phyloP scores from a whole-genome alignment of 495 filamentous ascomycete species.

The Hypomontagnella submonticulosa region DNA sequence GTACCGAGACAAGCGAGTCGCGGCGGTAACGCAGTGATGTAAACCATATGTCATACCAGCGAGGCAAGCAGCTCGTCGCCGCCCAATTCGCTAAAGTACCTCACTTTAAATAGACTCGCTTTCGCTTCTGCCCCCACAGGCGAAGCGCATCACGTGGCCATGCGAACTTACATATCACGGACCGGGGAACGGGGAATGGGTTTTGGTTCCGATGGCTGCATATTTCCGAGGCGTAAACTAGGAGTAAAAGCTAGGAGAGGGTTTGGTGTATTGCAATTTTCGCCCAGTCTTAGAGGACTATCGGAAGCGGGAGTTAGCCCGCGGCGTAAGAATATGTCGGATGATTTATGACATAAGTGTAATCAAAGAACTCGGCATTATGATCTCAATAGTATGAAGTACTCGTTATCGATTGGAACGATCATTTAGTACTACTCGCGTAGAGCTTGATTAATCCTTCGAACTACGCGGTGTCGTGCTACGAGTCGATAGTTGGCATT shows the following conservation, averaged over 20 bases:
- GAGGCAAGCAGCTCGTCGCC: background rate
- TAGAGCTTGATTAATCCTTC: too few relatives aligned
- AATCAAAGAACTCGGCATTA: too few relatives aligned
- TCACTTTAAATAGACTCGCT: conserved; percentile 6
- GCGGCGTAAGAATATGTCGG: too few relatives aligned
- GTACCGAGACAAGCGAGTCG: conserved; percentile 1
- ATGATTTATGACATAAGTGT: conserved; percentile 17
- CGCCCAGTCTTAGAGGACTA: background rate
- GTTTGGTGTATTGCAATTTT: background rate
- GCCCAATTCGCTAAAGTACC: background rate
- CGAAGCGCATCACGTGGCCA: conserved; percentile 17
- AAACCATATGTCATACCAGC: too few relatives aligned
- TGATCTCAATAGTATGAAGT: too few relatives aligned
- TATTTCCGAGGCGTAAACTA: background rate
- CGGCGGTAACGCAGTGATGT: conserved; percentile 8
- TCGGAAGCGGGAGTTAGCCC: too few relatives aligned
- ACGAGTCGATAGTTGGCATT: too few relatives aligned
- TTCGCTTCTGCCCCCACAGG: conserved; percentile 25
- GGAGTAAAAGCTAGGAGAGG: background rate
- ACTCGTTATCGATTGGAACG: too few relatives aligned
- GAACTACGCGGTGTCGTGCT: too few relatives aligned
- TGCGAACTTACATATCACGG: background rate
- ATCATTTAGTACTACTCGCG: too few relatives aligned
- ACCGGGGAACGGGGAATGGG: background rate
- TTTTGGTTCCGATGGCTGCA: background rate